Evolutionary conservation across 352 stramenopile genomes (phyloP), one percentile per base, ranked within the genome.

Genomic region (Pythium dissotocum): DNA sequence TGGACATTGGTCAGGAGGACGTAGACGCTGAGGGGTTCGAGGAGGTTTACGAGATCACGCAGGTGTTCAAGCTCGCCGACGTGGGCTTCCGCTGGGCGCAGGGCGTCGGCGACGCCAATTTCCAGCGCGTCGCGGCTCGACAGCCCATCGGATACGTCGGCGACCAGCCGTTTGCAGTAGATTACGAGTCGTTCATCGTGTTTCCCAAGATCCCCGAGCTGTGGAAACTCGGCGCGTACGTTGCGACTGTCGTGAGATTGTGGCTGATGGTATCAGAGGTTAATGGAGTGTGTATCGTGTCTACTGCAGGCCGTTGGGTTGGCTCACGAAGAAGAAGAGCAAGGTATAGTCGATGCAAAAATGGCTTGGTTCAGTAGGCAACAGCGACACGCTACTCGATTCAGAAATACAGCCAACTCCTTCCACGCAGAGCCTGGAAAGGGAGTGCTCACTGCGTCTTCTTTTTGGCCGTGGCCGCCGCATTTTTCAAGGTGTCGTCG

Each of bases 181-280:
- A 76, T 57, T 89, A 90, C 49, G 80, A 90, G 40, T 71, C 83
- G 49, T 76, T 81, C 61, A 80, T 91, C 62, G 79, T 91, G 54
- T 91, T 89, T 44, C 83, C 83, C 6, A 91, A 91, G 63, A 69
- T 91, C 18, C 67, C 75, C 9, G 54, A 72, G 33, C 75, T 89
- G 2, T 90, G 83, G 81, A 88, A 85, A 42, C 30, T 86, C 40
- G 71, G 71, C 32, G 57, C 78, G 81, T 90, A 84, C 48, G 81
- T 81, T 40, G 7, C 28, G 14, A 8, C 58, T 8, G 33, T 33
- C n/a, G 55, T 8, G 32, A 21, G 24, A 26, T 16, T 24, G 48
- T 0, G 10, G 28, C 26, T 60, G 24, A 53, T 40, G 36, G 18
- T 24, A 48, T 46, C 13, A 35, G 10, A 42, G 63, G 13, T 32